Conservation (phyloP, 345 rosid species). For the Boechera stricta region DNA sequence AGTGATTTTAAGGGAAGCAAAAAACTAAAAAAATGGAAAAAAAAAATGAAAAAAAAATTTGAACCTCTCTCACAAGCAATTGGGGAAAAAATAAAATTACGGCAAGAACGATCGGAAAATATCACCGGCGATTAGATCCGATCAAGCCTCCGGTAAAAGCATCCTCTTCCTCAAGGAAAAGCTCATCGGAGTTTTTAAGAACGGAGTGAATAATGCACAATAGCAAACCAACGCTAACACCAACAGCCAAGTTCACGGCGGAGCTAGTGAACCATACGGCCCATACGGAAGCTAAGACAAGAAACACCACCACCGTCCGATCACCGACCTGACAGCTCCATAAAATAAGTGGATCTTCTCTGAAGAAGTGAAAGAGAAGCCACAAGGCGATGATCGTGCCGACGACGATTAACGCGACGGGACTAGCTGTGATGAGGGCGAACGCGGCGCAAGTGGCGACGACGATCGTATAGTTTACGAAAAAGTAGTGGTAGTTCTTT, state of each 20-base stretch:
- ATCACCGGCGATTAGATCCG: slow-evolving; percentile 34
- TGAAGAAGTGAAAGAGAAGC: slow-evolving; percentile 53
- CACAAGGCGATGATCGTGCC: slow-evolving; percentile 48
- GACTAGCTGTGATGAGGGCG: slow-evolving; percentile 44
- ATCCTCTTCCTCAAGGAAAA: slow-evolving; percentile 46
- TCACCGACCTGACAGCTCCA: slow-evolving; percentile 51
- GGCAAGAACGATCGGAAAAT: not conserved
- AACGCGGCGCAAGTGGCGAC: slow-evolving; percentile 43
- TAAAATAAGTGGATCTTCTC: slow-evolving; percentile 58
- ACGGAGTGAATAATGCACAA: slow-evolving; percentile 45
- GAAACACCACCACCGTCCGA: slow-evolving; percentile 39
- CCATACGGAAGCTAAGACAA: slow-evolving; percentile 46
- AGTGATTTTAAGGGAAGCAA: not conserved
- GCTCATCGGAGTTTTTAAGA: slow-evolving; percentile 46
- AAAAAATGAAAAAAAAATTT: not conserved
- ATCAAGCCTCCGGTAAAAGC: slow-evolving; percentile 47
- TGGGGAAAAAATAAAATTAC: not conserved
- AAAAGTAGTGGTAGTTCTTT: slow-evolving; percentile 47
- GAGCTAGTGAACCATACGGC: slow-evolving; percentile 52
- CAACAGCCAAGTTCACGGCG: slow-evolving; percentile 42
- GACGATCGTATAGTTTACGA: slow-evolving; percentile 53
- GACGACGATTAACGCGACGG: slow-evolving; percentile 50
- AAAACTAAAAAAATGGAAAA: not conserved
- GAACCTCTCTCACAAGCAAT: not conserved
- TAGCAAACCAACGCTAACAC: slow-evolving; percentile 45